phyloP scores from a whole-genome alignment of 805 yeast species.

The Candida endomychidarum region DNA sequence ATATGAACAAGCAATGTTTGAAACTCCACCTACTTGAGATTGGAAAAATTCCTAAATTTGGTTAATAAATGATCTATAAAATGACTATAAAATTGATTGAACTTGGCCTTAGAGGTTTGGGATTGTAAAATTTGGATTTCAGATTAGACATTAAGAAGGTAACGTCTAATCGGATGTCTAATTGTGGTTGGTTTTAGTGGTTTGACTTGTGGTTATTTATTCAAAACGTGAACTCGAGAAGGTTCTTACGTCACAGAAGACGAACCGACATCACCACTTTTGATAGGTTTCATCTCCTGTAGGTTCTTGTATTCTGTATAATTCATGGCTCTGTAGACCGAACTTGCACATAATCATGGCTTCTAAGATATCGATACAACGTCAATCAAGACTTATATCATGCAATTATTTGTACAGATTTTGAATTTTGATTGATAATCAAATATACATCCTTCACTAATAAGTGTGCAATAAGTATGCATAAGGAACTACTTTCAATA shows the following conservation, averaged over 20 bases:
- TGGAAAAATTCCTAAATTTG: conserved; percentile 81
- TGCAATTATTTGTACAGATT: neutral
- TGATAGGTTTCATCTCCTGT: too few relatives aligned
- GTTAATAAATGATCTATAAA: conserved; percentile 8
- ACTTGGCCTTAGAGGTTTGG: neutral
- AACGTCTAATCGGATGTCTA: conserved; percentile 3
- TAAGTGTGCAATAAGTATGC: too few relatives aligned
- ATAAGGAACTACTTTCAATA: too few relatives aligned
- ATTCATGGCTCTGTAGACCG: neutral
- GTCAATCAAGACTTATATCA: conserved; percentile 5
- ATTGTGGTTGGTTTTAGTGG: neutral
- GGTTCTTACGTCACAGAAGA: too few relatives aligned
- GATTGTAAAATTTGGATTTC: neutral
- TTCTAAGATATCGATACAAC: conserved; percentile 1
- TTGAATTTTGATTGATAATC: too few relatives aligned
- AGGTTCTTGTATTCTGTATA: too few relatives aligned
- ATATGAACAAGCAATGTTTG: conserved; percentile 68
- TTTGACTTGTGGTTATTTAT: too few relatives aligned
- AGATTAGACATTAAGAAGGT: conserved; percentile 6
- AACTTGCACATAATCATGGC: conserved; percentile 1
- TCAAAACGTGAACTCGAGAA: too few relatives aligned
- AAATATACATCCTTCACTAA: too few relatives aligned
- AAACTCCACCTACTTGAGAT: conserved; percentile 83
- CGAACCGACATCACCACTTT: too few relatives aligned
- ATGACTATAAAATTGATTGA: neutral